Percentiles rank a stretch among this genome's conserved stretches.
phyloP scores from a whole-genome alignment of 164 flowering plant species.

The Houttuynia cordata region DNA sequence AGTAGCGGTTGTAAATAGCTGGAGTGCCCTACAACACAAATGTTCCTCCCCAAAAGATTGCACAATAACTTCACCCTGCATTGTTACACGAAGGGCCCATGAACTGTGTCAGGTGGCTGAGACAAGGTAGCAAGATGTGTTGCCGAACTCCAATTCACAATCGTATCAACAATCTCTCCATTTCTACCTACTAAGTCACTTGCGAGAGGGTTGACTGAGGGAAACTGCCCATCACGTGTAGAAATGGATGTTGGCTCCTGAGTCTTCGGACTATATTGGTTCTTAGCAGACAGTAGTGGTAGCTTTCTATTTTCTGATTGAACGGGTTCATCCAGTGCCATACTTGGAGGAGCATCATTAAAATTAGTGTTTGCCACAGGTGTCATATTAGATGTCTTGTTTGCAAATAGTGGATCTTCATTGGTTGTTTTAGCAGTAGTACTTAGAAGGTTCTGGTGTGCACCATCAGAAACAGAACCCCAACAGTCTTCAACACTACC shows the following conservation, averaged over 20 bases:
- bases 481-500: too few relatives aligned
- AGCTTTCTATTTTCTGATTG: slow-evolving; percentile 1
- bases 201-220: slow-evolving; percentile 28
- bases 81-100: too few relatives aligned
- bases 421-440: slow-evolving; percentile 11
- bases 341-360: slow-evolving; percentile 51
- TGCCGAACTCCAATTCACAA: too few relatives aligned
- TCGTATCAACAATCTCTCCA: slow-evolving; percentile 60
- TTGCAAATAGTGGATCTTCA: slow-evolving; percentile 9
- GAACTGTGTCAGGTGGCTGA: too few relatives aligned
- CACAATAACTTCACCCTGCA: too few relatives aligned
- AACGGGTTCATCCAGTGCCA: slow-evolving; percentile 43
- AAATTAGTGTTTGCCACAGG: slow-evolving; percentile 20
- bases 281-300: slow-evolving; percentile 20
- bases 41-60: too few relatives aligned
- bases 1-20: too few relatives aligned
- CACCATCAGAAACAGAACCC: too few relatives aligned
- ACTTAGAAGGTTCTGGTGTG: too few relatives aligned
- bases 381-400: slow-evolving; percentile 8
- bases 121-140: too few relatives aligned
- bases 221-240: slow-evolving; percentile 43
- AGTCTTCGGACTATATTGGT: slow-evolving; percentile 14
- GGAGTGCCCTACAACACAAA: too few relatives aligned
- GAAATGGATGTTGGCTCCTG: slow-evolving; percentile 20
- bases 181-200: slow-evolving; percentile 54